Evolutionary conservation across 768 basidiomycete species (phyloP).

Genomic region (Trametes elegans): DNA sequence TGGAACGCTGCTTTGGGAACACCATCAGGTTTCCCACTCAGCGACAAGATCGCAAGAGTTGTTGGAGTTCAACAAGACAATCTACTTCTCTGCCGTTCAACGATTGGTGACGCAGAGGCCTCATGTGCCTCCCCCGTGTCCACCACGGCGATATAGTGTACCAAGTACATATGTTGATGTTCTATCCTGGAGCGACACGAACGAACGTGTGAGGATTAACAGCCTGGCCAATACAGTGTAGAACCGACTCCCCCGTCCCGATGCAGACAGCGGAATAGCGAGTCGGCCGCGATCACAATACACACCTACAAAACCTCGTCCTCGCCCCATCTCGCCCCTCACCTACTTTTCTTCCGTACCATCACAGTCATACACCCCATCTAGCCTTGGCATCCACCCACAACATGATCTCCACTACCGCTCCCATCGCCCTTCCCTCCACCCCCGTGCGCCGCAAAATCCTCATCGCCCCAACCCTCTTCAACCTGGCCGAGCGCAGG

Average conservation of each 20-base stretch:
- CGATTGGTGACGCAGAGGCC: no score
- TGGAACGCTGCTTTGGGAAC: no score
- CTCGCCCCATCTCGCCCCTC: not conserved
- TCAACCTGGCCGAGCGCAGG: not conserved
- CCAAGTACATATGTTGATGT: no score
- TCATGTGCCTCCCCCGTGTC: no score
- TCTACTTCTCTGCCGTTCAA: no score
- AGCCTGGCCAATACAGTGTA: not conserved
- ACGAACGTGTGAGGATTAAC: not conserved
- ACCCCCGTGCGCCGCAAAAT: not conserved
- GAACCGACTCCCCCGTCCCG: not conserved
- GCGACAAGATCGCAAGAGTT: no score
- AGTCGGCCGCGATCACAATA: not conserved
- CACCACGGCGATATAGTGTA: no score
- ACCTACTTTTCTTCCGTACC: conserved; percentile 1
- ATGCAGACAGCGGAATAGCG: not conserved
- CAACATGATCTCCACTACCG: not conserved
- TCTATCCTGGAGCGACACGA: no score
- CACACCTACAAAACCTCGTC: not conserved
- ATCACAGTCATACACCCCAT: not conserved
- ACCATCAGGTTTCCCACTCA: no score
- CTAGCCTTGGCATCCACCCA: not conserved
- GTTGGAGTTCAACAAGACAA: no score
- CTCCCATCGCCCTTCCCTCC: not conserved
- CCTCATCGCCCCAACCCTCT: not conserved